phyloP scores from a whole-genome alignment of 345 rosid genomes.

The Brassica carinata region DNA sequence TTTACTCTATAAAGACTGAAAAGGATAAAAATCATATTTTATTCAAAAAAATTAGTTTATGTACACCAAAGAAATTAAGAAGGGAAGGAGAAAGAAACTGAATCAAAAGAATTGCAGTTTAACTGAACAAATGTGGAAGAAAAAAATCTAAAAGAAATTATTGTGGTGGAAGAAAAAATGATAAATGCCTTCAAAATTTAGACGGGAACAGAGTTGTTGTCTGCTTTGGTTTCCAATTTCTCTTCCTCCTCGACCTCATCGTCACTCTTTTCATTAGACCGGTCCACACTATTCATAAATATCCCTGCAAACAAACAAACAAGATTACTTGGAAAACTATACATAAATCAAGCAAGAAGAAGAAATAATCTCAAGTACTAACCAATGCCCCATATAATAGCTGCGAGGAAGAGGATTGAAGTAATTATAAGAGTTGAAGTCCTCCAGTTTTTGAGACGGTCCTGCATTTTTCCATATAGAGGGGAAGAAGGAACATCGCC shows the following conservation, averaged over 20 bases:
- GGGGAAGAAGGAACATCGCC: conserved; percentile 99
- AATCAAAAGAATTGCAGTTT: conserved; percentile 32
- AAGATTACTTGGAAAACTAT: not conserved
- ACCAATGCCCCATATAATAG: conserved; percentile 87
- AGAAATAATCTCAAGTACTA: not conserved
- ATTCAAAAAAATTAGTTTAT: conserved; percentile 19
- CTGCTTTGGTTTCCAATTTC: conserved; percentile 24
- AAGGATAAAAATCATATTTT: not conserved
- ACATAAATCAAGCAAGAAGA: not conserved
- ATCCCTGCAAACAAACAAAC: conserved; percentile 55
- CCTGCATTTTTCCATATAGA: conserved; percentile 91
- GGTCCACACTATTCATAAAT: conserved; percentile 71
- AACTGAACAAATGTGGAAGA: conserved; percentile 7
- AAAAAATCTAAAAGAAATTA: not conserved
- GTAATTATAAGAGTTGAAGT: conserved; percentile 78
- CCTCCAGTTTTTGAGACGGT: conserved; percentile 76
- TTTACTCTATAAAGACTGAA: not conserved
- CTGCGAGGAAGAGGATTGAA: conserved; percentile 70
- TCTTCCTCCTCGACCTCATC: conserved; percentile 26
- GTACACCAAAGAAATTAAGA: conserved; percentile 25
- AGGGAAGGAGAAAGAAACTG: not conserved
- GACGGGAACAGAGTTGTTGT: conserved; percentile 17
- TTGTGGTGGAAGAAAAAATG: conserved; percentile 5
- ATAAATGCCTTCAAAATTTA: conserved; percentile 26
- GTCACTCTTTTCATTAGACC: conserved; percentile 54